Evolutionary conservation across 495 filamentous ascomycete species (phyloP).

Genomic region (Saxophila tyrrhenica): DNA sequence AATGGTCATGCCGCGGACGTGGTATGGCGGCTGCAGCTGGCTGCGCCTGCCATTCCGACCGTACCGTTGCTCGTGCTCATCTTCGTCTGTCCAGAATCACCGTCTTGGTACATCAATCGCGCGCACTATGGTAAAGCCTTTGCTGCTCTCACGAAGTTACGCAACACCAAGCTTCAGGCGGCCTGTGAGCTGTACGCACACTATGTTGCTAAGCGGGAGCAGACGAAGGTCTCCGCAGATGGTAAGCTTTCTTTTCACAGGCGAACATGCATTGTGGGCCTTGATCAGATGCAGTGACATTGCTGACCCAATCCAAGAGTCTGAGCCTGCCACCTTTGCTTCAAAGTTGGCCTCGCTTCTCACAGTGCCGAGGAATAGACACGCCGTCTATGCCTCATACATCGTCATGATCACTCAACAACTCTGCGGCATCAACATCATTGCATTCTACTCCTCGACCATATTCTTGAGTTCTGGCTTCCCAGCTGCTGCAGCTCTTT

Average conservation of each 20-base stretch:
- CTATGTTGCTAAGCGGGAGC: background rate
- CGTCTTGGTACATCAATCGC: conserved; percentile 11
- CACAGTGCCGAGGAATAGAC: conserved; percentile 8
- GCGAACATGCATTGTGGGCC: too few relatives aligned
- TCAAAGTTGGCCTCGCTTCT: background rate
- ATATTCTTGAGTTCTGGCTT: conserved; percentile 16
- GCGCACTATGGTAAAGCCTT: conserved; percentile 9
- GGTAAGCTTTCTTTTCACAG: too few relatives aligned
- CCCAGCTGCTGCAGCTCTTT: conserved; percentile 5
- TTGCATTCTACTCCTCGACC: conserved; percentile 19
- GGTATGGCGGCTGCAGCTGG: conserved; percentile 22
- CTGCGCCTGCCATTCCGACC: conserved; percentile 14
- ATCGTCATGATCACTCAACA: conserved; percentile 18
- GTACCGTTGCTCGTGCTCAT: conserved; percentile 20
- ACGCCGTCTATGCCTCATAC: conserved; percentile 10
- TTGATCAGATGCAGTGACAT: background rate
- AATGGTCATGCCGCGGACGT: conserved; percentile 2
- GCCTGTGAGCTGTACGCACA: conserved; percentile 16
- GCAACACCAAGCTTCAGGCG: conserved; percentile 18
- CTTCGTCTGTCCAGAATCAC: conserved; percentile 20
- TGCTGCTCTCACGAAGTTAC: conserved; percentile 5
- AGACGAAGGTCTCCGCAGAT: conserved; percentile 1
- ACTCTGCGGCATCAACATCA: conserved; percentile 22
- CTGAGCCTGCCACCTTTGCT: background rate
- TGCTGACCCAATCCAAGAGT: background rate